Evolutionary conservation across 2,329 filamentous ascomycete genomes (phyloP).

Genomic region (Aureobasidium sp.): DNA sequence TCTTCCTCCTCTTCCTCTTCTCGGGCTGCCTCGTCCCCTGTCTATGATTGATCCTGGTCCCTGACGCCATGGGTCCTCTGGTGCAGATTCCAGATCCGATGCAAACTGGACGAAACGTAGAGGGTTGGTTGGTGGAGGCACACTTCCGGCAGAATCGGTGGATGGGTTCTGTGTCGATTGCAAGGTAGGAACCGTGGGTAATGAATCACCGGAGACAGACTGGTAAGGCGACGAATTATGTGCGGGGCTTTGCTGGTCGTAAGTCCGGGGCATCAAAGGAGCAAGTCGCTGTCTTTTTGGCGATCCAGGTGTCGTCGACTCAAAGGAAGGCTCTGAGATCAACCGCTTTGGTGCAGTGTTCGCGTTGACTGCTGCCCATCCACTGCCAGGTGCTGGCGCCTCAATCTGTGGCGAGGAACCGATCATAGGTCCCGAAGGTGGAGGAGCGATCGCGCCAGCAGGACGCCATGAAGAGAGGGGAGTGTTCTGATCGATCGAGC

Average conservation of each 20-base stretch:
- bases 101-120: constrained; percentile 27
- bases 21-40: constrained; percentile 18
- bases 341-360: constrained; percentile 33
- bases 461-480: constrained; percentile 15
- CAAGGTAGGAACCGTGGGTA: background rate
- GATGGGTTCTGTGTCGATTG: constrained; percentile 24
- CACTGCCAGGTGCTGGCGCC: constrained; percentile 21
- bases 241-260: constrained; percentile 18
- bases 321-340: constrained; percentile 24
- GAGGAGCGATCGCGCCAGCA: constrained; percentile 11
- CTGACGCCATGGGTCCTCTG: constrained; percentile 22
- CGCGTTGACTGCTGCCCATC: constrained; percentile 38
- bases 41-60: background rate
- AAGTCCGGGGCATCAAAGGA: constrained; percentile 29
- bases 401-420: constrained; percentile 16
- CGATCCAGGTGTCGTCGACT: constrained; percentile 26
- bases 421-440: constrained; percentile 9
- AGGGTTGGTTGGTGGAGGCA: constrained; percentile 19
- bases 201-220: constrained; percentile 2
- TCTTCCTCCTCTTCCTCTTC: constrained; percentile 29
- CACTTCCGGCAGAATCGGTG: constrained; percentile 22
- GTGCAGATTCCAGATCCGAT: constrained; percentile 20
- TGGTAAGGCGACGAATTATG: constrained; percentile 1
- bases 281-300: constrained; percentile 38
- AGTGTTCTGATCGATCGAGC: constrained; percentile 9